Base-by-base conservation (phyloP, 306 rosid species). In the Cicer yamashitae region DNA sequence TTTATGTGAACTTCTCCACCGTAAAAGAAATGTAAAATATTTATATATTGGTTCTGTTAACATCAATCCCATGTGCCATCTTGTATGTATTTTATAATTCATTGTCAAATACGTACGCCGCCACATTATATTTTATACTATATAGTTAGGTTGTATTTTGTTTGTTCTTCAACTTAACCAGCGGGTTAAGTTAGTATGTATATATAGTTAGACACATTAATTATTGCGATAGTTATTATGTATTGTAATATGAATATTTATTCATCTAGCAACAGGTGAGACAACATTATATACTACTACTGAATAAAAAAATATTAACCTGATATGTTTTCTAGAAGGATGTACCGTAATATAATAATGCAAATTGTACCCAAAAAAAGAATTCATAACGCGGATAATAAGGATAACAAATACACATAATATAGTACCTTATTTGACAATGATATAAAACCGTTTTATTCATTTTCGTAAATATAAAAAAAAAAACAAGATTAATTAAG, bases 121-220 rank as follows among this genome's bases (percentile, higher is more conserved):
- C 58, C 48, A 8, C 9, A 47, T 47, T 38, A 38, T 75, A 64
- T 76, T 18, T 47, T 18, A 38, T 75, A 40, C 66, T 34, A 37
- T 59, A 25, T 66, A 48, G 58, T 22, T 62, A 53, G 73, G 43
- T 40, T 78, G 22, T 43, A 25, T 25, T 70, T 51, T 41, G 73
- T 71, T 52, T 53, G 38, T 70, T 78, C 45, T 22, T 78, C 40
- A 76, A 34, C 65, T 78, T 70, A 25, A 78, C 50, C 48, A 2
- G 10, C 20, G 8, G 8, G 74, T 69, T n/a, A 15, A 8, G 46
- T 45, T 50, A 25, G n/a, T n/a, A n/a, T n/a, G n/a, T n/a, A 48
- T 69, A 25, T 69, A 46, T 67, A 15, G 46, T 69, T 69, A 50
- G 74, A 34, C 17, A 20, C 11, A 50, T 50, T 77, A 48, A 12